Evolutionary conservation across 2,329 filamentous ascomycete species (phyloP).

Genomic region (Pseudovirgaria hyperparasitica): DNA sequence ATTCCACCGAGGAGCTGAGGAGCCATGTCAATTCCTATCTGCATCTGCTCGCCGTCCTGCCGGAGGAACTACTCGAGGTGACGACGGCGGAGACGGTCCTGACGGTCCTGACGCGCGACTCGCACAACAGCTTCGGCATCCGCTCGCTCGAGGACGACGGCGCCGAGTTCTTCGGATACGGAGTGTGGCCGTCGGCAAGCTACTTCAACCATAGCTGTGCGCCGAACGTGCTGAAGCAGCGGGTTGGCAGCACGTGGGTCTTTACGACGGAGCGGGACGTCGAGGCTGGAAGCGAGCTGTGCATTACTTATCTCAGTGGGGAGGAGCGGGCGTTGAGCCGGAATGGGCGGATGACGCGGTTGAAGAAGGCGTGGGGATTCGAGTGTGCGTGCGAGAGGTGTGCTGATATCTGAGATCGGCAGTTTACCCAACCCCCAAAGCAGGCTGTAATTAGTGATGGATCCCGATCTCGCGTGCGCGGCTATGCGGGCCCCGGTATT

Average conservation of each 20-base stretch:
- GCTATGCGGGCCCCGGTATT: no score
- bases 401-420: constrained; percentile 9
- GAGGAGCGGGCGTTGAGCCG: constrained; percentile 29
- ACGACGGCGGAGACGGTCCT: constrained; percentile 22
- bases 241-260: constrained; percentile 27
- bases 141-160: constrained; percentile 30
- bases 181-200: constrained; percentile 32
- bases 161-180: constrained; percentile 36
- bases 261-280: constrained; percentile 26
- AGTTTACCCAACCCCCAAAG: no score
- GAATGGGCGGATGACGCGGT: constrained; percentile 21
- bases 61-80: constrained; percentile 18
- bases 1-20: constrained; percentile 24
- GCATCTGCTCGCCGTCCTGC: constrained; percentile 29
- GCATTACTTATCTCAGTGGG: constrained; percentile 36
- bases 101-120: constrained; percentile 25
- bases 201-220: constrained; percentile 38
- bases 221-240: constrained; percentile 30
- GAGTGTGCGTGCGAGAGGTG: constrained; percentile 30
- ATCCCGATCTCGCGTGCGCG: no score
- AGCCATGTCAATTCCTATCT: constrained; percentile 28
- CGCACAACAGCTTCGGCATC: constrained; percentile 36
- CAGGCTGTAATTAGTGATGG: no score
- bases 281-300: constrained; percentile 27
- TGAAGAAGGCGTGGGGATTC: constrained; percentile 33